These are phyloP conservation scores for Mangifera indica DNA, from an alignment of 345 rosid species.

Conservation along the genomic window DNA sequence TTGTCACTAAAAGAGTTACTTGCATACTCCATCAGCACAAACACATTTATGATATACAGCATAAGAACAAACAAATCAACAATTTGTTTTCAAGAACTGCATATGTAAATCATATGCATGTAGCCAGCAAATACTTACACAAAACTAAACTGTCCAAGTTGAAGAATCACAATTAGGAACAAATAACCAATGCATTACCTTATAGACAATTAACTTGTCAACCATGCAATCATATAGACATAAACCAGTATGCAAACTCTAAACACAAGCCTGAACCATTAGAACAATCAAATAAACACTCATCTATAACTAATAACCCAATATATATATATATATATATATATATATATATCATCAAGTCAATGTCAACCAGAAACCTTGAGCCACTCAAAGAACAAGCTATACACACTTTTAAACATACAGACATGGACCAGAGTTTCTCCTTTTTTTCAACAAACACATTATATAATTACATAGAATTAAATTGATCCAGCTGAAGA, in stretches of 20 bases:
- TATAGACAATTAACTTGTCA: not conserved
- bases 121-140: not conserved
- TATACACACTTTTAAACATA: too few species aligned
- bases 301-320: not conserved
- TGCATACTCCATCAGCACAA: not conserved
- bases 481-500: too few species aligned
- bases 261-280: not conserved
- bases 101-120: not conserved
- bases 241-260: not conserved
- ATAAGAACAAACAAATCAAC: too few species aligned
- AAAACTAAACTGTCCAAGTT: not conserved
- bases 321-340: not conserved
- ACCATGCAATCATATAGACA: not conserved
- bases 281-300: not conserved
- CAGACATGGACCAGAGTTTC: too few species aligned
- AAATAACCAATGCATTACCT: not conserved
- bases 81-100: not conserved
- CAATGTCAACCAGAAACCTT: not conserved
- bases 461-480: too few species aligned
- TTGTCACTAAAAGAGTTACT: not conserved
- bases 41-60: not conserved
- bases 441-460: too few species aligned
- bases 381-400: too few species aligned
- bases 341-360: too few species aligned
- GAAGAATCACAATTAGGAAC: not conserved